Base-by-base conservation (phyloP, 1,284 basidiomycete species). In the Rugosomyces carneus region DNA sequence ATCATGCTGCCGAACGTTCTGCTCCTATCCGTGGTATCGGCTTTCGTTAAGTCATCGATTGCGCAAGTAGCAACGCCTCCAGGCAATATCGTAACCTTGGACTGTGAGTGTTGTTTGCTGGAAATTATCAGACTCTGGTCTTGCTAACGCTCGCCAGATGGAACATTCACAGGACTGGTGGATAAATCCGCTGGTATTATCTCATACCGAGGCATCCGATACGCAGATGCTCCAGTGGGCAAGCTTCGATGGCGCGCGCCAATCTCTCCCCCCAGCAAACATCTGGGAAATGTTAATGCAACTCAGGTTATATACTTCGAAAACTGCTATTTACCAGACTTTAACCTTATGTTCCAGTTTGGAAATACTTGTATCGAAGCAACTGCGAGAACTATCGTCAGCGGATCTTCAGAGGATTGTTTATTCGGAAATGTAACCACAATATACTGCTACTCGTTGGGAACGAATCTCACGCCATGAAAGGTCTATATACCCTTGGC, bases 321-420 rank as follows among this genome's bases (percentile, higher is more conserved):
- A 18, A 16, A 39, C 6, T 9, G 10, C 6, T 11, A 36, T 36
- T 9, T 29, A 34, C 24, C n/a, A 10, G 29, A 31, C 18, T 5
- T 19, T 10, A 29, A 13, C 13, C 9, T 31, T 19, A 19, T n/a
- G 29, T 44, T 24, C 16, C 37, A 69, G 69, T 65, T 65, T 44
- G 60, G 55, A 19, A 53, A 55, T 44, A 56, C 51, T 4, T 69
- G 67, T 45, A 62, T 70, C 37, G 42, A 46, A 32, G 57, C 62
- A 4, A 56, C 55, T 11, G 64, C 65, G 37, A 57, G 43, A 0
- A 54, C 47, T 1, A 55, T 64, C 0, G 45, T 48, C 1, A 16
- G 57, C 16, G 60, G 60, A 23, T 64, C 61, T 18, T 63, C 65
- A 8, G 69, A 71, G 50, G 68, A 71, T 46, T 71, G 69, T 47